Base-by-base conservation (phyloP, 2,329 filamentous ascomycete species). In the Aphanoascus verrucosus region DNA sequence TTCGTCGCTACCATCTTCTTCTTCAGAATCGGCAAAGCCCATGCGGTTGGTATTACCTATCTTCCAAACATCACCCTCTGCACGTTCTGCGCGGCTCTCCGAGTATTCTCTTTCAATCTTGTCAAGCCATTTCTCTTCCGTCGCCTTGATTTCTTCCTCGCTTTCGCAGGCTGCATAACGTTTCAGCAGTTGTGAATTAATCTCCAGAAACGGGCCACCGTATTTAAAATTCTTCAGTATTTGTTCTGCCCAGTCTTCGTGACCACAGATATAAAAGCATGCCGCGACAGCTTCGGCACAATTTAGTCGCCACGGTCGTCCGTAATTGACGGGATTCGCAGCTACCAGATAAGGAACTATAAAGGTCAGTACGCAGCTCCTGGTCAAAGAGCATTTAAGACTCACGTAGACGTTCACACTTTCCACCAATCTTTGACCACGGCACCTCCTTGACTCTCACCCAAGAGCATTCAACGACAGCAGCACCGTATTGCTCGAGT, bases 401-500 rank as follows among this genome's bases (percentile, higher is more conserved):
- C 71, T 51, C 69, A 76, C 73, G 74, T 58, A 96, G 70, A 52
- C 93, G 77, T 74, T 95, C 89, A 69, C 90, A 94, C 69, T 90
- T 93, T 20, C 93, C 93, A 28, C 93, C 93, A 55, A 98, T 94
- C 60, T 86, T 86, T 55, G 76, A 78, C 82, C 91, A 98, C 50
- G 91, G 90, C 4, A 98, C 83, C 69, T 98, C 93, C 46, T 86
- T 78, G 6, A 94, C 88, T 56, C 93, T 79, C 2, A 94, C 94
- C 93, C 93, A 98, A 20, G 88, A 94, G 65, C 90, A 95, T 73
- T 98, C 93, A 15, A 98, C 93, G 2, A 98, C 93, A 2, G 93
- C 93, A 17, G 90, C 91, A 58, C 93, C 93, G 65, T 87, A 86
- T 68, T 89, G 84, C 63, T 94, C 88, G 62, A 97, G 79, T 14